Evolutionary conservation across 2,329 filamentous ascomycete genomes (phyloP).

Genomic region (Aspergillus jensenii): DNA sequence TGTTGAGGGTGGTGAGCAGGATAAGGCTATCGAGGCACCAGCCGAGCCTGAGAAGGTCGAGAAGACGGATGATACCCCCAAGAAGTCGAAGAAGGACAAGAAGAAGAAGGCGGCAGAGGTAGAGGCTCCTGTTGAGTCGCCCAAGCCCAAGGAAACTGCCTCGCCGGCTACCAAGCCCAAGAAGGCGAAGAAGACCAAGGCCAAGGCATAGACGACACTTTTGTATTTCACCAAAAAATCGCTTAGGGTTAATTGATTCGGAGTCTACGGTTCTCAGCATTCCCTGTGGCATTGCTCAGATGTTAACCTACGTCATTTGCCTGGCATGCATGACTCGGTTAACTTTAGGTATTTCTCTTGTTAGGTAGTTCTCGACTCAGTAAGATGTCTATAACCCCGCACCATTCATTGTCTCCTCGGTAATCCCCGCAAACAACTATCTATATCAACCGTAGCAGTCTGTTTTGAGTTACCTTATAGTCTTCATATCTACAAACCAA

Average conservation of each 20-base stretch:
- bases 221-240: background rate
- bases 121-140: background rate
- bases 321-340: background rate
- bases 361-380: background rate
- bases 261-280: background rate
- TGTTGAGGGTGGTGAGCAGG: constrained; percentile 31
- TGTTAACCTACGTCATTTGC: background rate
- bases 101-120: constrained; percentile 25
- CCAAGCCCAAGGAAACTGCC: constrained; percentile 2
- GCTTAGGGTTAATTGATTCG: background rate
- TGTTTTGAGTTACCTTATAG: background rate
- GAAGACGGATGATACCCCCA: constrained; percentile 30
- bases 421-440: background rate
- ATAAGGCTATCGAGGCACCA: constrained; percentile 33
- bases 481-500: background rate
- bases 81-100: constrained; percentile 35
- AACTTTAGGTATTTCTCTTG: background rate
- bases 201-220: background rate
- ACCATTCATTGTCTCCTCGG: background rate
- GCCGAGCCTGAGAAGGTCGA: constrained; percentile 10
- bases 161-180: constrained; percentile 2
- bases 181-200: constrained; percentile 1
- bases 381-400: background rate
- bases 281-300: background rate
- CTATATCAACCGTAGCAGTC: background rate